A percentile compares a stretch with the other conserved stretches of the same genome.
These are phyloP conservation scores for Apiotrichum mycotoxinovorans DNA, from an alignment of 1,284 basidiomycete genomes.

Conservation along the genomic window DNA sequence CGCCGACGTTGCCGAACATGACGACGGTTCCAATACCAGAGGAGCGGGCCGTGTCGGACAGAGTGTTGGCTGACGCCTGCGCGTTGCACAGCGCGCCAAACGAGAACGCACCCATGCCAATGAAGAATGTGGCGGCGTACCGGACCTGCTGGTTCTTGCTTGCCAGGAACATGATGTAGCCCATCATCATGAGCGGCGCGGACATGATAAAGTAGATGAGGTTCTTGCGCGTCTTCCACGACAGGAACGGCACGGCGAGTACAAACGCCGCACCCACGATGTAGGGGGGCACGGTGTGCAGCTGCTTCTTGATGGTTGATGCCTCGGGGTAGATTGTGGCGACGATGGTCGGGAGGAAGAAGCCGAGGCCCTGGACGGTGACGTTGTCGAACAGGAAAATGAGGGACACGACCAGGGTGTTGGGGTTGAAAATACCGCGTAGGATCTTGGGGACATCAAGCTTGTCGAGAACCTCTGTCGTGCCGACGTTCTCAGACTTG, in stretches of 20 bases:
- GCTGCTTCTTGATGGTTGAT: conserved; percentile 40
- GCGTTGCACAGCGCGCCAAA: conserved; percentile 16
- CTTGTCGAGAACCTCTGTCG: conserved; percentile 35
- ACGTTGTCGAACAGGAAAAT: conserved; percentile 51
- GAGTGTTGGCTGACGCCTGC: conserved; percentile 12
- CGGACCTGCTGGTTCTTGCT: background rate
- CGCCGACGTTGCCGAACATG: conserved; percentile 20
- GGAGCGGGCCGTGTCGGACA: conserved; percentile 15
- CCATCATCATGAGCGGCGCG: conserved; percentile 37
- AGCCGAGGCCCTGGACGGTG: conserved; percentile 39
- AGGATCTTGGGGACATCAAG: conserved; percentile 25
- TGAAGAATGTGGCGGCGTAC: conserved; percentile 20
- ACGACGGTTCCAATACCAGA: conserved; percentile 9
- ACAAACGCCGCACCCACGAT: conserved; percentile 37
- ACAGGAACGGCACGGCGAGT: conserved; percentile 30
- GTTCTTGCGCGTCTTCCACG: conserved; percentile 39
- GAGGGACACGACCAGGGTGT: conserved; percentile 27
- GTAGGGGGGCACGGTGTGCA: conserved; percentile 46
- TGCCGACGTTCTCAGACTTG: conserved; percentile 48
- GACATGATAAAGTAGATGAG: conserved; percentile 32
- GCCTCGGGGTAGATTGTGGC: conserved; percentile 43
- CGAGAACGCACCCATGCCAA: conserved; percentile 11
- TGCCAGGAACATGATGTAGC: conserved; percentile 39
- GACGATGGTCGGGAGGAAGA: conserved; percentile 47
- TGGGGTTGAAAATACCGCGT: conserved; percentile 28